Conservation (phyloP, 2,329 filamentous ascomycete species). For the Thelonectria discophora region DNA sequence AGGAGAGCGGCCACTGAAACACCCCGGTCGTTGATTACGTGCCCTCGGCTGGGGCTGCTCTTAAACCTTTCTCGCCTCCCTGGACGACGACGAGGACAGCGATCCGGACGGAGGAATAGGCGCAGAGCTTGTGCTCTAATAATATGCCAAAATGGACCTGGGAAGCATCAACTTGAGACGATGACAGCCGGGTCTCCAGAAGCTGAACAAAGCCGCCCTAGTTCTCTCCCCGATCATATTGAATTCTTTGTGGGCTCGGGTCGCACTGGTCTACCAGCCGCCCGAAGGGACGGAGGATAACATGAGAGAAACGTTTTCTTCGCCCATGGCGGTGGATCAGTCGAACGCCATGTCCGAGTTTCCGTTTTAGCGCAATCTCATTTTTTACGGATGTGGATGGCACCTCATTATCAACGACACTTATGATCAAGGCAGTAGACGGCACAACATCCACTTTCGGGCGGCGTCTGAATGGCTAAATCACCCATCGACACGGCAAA, state of each 20-base stretch:
- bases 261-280: background rate
- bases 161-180: background rate
- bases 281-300: background rate
- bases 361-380: conserved; percentile 36
- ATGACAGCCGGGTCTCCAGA: background rate
- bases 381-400: conserved; percentile 12
- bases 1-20: conserved; percentile 3
- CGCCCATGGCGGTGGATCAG: conserved; percentile 25
- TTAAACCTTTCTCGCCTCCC: background rate
- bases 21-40: background rate
- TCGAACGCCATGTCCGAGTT: conserved; percentile 32
- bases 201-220: background rate
- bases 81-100: background rate
- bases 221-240: background rate
- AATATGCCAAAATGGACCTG: background rate
- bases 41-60: background rate
- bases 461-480: conserved; percentile 20
- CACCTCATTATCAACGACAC: conserved; percentile 5
- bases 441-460: conserved; percentile 10
- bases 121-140: background rate
- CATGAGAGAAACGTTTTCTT: conserved; percentile 12
- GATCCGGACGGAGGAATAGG: background rate
- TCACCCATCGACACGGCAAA: conserved; percentile 7
- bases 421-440: conserved; percentile 9
- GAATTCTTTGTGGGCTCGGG: background rate